Percentiles rank a stretch among this genome's conserved stretches.
phyloP scores from a whole-genome alignment of 2,329 filamentous ascomycete species.

The Aureobasidium namibiae region DNA sequence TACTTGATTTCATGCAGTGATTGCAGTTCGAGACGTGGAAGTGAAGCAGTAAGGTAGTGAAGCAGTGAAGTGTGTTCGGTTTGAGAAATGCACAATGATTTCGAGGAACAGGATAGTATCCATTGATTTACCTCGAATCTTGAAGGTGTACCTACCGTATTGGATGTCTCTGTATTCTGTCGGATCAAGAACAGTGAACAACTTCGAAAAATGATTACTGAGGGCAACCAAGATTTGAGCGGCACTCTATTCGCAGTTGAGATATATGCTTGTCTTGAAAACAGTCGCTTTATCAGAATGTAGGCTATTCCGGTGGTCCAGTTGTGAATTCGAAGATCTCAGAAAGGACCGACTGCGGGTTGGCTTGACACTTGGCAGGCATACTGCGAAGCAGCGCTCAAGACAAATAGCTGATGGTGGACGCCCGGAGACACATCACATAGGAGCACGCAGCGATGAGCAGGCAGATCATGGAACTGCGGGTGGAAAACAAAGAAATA shows the following conservation, averaged over 20 bases:
- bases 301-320: not conserved
- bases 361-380: not conserved
- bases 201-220: not conserved
- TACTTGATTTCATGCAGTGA: no score
- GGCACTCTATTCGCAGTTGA: not conserved
- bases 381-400: not conserved
- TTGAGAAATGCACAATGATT: no score
- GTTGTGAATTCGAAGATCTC: not conserved
- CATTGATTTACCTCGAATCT: no score
- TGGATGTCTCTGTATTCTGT: no score
- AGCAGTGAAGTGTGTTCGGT: no score
- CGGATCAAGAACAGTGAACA: not conserved
- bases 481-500: not conserved
- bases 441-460: not conserved
- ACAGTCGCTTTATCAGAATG: not conserved
- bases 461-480: not conserved
- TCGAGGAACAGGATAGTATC: no score
- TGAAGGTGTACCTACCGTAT: no score
- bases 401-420: no score
- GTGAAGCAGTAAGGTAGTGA: no score
- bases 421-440: no score
- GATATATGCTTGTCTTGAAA: not conserved
- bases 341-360: slow-evolving; percentile 1
- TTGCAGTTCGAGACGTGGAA: no score
- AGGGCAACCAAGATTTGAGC: not conserved